Base-by-base conservation (phyloP, 2,329 filamentous ascomycete genomes). In the Sordariomycetes sp. region DNA sequence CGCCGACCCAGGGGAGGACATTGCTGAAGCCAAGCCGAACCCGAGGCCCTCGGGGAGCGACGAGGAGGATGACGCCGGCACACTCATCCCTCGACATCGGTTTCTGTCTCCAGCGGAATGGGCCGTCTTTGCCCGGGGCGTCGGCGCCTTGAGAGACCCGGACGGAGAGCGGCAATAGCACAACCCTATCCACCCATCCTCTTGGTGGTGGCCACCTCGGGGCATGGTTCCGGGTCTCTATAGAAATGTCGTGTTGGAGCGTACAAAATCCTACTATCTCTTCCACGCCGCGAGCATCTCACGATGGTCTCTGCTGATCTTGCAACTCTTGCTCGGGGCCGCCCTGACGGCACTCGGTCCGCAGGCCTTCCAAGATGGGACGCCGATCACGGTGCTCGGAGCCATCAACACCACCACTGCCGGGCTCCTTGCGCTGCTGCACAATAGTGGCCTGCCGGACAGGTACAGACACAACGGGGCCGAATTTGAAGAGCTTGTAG, bases 391-490 rank as follows among this genome's bases (percentile, higher is more conserved):
- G 3, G 39, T 63, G n/a, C 58, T 72, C 7, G 68, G 64, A 2
- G 67, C 64, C 6, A 43, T 60, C 37, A 72, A 71, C 46, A 73
- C 69, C 1, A 48, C 68, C 35, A 55, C 63, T 26, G 64, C 69
- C 7, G 69, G 69, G 2, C 44, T 72, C 6, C 54, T 73, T 5
- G 69, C 66, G 3, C 52, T 72, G 12, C 43, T 73, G 37, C 67
- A 72, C 49, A 72, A 72, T 45, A 71, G 66, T 38, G 69, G 69
- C 2, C 46, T 73, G 14, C 68, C 69, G 3, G 65, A 71, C 39
- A 53, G 68, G 7, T 71, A 71, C 41, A 58, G 67, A 19, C 61
- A 61, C 32, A 59, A 72, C 44, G 61, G 61, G 42, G 57, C 61
- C 19, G 65, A 72, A 44, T 72, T 70, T 43, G 55, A 58, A 34